Percentiles rank a stretch among this genome's conserved stretches.
Conservation (phyloP, 768 basidiomycete species). For the Lactarius evosmus region DNA sequence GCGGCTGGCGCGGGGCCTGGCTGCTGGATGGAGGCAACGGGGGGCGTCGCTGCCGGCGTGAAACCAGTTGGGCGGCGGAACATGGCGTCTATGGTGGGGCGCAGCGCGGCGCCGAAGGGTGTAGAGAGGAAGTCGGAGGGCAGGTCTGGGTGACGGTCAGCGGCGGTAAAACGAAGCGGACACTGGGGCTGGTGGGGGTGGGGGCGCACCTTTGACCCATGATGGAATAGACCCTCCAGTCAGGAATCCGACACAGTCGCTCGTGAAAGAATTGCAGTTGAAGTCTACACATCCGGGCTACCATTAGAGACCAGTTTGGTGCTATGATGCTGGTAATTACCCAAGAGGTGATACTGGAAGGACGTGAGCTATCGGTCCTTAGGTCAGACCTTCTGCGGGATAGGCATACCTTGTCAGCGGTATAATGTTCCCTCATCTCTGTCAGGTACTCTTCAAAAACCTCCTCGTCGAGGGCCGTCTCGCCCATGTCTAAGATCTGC, state of each 20-base stretch:
- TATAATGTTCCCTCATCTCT: slow-evolving; percentile 76
- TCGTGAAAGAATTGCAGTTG: slow-evolving; percentile 95
- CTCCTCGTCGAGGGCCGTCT: slow-evolving; percentile 75
- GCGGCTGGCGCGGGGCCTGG: slow-evolving; percentile 45
- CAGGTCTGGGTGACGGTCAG: slow-evolving; percentile 45
- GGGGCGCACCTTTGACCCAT: slow-evolving; percentile 69
- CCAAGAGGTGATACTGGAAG: slow-evolving; percentile 80
- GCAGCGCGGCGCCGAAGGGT: slow-evolving; percentile 79
- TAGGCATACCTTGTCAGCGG: slow-evolving; percentile 74
- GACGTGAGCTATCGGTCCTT: slow-evolving; percentile 7
- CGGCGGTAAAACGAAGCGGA: neutral
- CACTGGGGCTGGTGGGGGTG: neutral
- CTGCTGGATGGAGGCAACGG: slow-evolving; percentile 33
- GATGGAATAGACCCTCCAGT: slow-evolving; percentile 78
- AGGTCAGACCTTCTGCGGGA: neutral
- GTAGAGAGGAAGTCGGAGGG: slow-evolving; percentile 86
- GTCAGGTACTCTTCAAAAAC: slow-evolving; percentile 83
- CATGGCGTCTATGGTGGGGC: slow-evolving; percentile 91
- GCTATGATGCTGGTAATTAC: slow-evolving; percentile 37
- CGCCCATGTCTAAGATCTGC: slow-evolving; percentile 69
- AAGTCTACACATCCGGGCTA: slow-evolving; percentile 55
- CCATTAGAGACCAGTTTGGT: neutral
- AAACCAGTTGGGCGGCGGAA: slow-evolving; percentile 56
- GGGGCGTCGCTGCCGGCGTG: slow-evolving; percentile 34
- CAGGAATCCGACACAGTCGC: slow-evolving; percentile 81